Base-by-base conservation (phyloP, 2,329 filamentous ascomycete species). In the Talaromyces islandicus region DNA sequence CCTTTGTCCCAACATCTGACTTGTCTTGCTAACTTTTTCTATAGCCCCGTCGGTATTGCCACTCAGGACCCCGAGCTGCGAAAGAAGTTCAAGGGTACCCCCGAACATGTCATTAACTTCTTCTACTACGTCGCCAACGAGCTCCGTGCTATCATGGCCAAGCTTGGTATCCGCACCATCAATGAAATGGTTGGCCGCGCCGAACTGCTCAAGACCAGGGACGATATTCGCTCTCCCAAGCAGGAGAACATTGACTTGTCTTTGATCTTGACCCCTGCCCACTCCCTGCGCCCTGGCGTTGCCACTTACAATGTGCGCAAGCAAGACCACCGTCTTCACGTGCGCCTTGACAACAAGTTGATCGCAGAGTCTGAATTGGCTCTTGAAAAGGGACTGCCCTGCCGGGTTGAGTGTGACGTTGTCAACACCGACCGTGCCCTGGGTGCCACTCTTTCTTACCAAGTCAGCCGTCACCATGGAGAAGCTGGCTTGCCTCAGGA, bases 71-170 rank as follows among this genome's bases (percentile, higher is more conserved):
- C 92, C n/a, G 89, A 93, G 72, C 83, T 97, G 2, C 86, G 93
- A 62, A 90, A 92, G 83, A 97, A 97, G 79, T 97, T 97, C 77
- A 82, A 87, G 67, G 93, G 93, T 63, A 92, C 91, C 0, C 92
- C 93, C 11, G 93, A 97, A 78, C 91, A 97, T 68, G 92, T 96
- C 60, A 97, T 97, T 77, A 97, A 97, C 83, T 97, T 97, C 82
- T 96, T 96, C 80, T 97, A 97, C 80, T 97, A 97, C 71, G 84
- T 97, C 57, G 90, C 93, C 67, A 97, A 97, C 71, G 93, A 97
- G 80, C 85, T 97, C 61, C 88, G 93, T 72, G 91, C 92, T 38
- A 96, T 97, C 77, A 97, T 97, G 93, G 92, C 93, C 56, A 91
- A 90, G 78, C 86, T 97, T 69, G 93, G 93, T 66, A 91, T 96